Base-by-base conservation (phyloP, 73 alveolate species). In the Paraurostyla sp. region DNA sequence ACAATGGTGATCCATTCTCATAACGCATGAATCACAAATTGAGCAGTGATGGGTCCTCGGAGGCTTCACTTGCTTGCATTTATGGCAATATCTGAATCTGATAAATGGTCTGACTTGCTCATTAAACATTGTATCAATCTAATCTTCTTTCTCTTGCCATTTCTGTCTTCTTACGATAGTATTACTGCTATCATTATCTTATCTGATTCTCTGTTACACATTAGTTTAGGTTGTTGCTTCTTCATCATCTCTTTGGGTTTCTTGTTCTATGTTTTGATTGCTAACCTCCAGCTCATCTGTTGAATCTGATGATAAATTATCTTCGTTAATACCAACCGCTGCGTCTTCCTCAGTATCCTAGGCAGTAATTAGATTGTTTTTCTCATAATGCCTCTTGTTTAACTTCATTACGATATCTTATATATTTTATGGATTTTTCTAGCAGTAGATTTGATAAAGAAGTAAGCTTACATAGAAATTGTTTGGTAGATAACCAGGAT, bases 1-100 rank as follows among this genome's bases (percentile, higher is more conserved):
- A 35, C 91, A 81, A 42, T 81, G 91, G 40, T 81, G 91, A 49
- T 81, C 91, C 91, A 81, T 81, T 30, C 83, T 27, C 3, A 81
- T 25, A 29, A 81, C 84, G 2, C 91, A 81, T n/a, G 33, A 29
- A 38, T 81, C 35, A 42, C 91, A 81, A 2, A 33, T 59, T 30
- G 52, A 35, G 54, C 91, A 81, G 49, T 81, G 91, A 42, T 81
- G 84, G 3, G 91, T 68, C 18, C 91, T 7, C 9, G 91, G 91
- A 0, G 91, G 84, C 78, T 60, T 81, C 18, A 46, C 57, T 46
- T 13, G 18, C 23, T 46, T 46, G 18, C 86, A 73, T 25, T 73
- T 73, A 36, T 73, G 86, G 40, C 86, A 73, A 73, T 45, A 73
- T 49, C 86, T 73, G 40, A 73, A 73, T 48, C 86, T 43, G 27